Conservation (phyloP, 2,329 filamentous ascomycete species). For the Aspergillus fumigatiaffinis region DNA sequence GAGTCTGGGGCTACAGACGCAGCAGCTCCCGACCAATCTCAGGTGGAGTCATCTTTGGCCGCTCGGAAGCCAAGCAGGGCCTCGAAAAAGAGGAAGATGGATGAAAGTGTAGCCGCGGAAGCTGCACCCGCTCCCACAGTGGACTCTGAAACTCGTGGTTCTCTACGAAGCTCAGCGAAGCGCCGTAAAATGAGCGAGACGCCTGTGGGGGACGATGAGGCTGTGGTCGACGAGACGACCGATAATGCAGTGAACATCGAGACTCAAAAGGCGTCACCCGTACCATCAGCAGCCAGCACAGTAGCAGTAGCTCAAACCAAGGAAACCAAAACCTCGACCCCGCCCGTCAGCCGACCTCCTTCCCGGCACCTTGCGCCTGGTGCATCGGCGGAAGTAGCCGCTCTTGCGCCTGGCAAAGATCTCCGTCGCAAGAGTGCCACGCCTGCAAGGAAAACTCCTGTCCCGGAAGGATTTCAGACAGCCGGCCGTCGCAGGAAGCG, state of each 20-base stretch:
- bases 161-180: slow-evolving; percentile 31
- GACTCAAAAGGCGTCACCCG: slow-evolving; percentile 17
- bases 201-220: slow-evolving; percentile 15
- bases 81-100: slow-evolving; percentile 53
- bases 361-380: slow-evolving; percentile 30
- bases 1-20: slow-evolving; percentile 7
- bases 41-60: slow-evolving; percentile 13
- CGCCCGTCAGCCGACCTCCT: slow-evolving; percentile 30
- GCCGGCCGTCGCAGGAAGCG: slow-evolving; percentile 51
- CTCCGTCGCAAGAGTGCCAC: slow-evolving; percentile 42
- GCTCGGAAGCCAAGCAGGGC: slow-evolving; percentile 15
- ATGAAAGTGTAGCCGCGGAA: slow-evolving; percentile 40
- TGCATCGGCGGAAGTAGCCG: slow-evolving; percentile 24
- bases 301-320: slow-evolving; percentile 10
- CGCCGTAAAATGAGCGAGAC: slow-evolving; percentile 37
- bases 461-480: slow-evolving; percentile 40
- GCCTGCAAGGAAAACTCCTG: slow-evolving; percentile 36
- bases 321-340: slow-evolving; percentile 24
- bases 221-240: slow-evolving; percentile 38
- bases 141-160: slow-evolving; percentile 21
- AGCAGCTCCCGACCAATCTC: slow-evolving; percentile 1
- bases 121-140: slow-evolving; percentile 6
- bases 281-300: slow-evolving; percentile 21
- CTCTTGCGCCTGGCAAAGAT: slow-evolving; percentile 24
- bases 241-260: slow-evolving; percentile 29